These are phyloP conservation scores for Cladosporium sp. DNA, from an alignment of 2,329 filamentous ascomycete species.

Conservation along the genomic window DNA sequence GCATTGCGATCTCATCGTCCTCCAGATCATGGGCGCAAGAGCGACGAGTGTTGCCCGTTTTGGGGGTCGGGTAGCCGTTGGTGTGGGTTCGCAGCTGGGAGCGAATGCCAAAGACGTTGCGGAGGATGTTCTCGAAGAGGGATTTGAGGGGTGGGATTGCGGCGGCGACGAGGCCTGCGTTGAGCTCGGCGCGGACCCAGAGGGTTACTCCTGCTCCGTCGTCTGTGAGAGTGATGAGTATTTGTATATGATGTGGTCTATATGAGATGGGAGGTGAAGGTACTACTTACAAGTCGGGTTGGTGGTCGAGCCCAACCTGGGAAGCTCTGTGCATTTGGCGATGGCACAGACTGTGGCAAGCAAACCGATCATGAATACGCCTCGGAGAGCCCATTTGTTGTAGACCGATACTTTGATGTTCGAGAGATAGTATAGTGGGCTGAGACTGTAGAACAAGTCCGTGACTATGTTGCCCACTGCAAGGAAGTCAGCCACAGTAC, in stretches of 20 bases:
- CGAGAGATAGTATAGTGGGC: background rate
- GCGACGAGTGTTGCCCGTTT: background rate
- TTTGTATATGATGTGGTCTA: too few relatives aligned
- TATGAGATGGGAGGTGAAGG: too few relatives aligned
- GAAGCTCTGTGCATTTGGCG: conserved; percentile 12
- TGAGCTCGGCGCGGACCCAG: conserved; percentile 14
- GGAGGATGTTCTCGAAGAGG: conserved; percentile 2
- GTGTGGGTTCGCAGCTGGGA: conserved; percentile 6
- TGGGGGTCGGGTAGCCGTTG: background rate
- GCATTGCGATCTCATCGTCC: conserved; percentile 5
- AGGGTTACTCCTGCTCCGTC: background rate
- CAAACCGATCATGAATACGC: conserved; percentile 4
- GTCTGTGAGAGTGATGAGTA: background rate
- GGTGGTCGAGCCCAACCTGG: background rate
- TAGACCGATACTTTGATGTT: conserved; percentile 1
- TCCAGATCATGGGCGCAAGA: background rate
- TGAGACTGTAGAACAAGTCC: conserved; percentile 4
- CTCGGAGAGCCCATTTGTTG: conserved; percentile 9
- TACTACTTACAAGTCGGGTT: conserved; percentile 5
- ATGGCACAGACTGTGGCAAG: conserved; percentile 7
- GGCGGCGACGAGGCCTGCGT: conserved; percentile 5
- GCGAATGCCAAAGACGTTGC: conserved; percentile 2
- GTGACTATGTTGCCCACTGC: conserved; percentile 5
- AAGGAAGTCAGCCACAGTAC: background rate
- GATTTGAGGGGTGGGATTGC: conserved; percentile 11